A percentile compares a stretch with the other conserved stretches of the same genome.
Evolutionary conservation across 2,329 filamentous ascomycete species (phyloP).

Genomic region (Talaromyces rugulosus): DNA sequence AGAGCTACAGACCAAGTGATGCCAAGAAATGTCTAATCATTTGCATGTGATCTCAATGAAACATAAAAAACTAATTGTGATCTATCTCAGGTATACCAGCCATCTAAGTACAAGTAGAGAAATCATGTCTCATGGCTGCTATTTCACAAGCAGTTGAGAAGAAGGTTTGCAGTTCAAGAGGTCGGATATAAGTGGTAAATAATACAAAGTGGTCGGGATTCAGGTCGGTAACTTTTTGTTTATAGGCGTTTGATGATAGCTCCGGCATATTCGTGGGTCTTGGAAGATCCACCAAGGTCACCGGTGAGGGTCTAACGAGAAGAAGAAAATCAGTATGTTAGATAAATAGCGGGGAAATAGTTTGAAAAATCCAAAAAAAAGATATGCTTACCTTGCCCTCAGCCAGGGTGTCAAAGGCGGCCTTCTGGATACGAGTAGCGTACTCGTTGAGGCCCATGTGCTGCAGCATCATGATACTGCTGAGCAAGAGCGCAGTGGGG

Average conservation of each 20-base stretch:
- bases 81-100: conserved; percentile 11
- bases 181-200: conserved; percentile 28
- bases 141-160: conserved; percentile 29
- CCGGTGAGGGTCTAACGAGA: conserved; percentile 68
- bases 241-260: conserved; percentile 75
- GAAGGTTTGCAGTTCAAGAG: conserved; percentile 28
- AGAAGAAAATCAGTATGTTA: conserved; percentile 12
- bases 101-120: conserved; percentile 20
- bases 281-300: conserved; percentile 92
- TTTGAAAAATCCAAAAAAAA: background rate
- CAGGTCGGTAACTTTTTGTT: conserved; percentile 18
- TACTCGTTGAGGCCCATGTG: conserved; percentile 90
- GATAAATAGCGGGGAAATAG: background rate
- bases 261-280: conserved; percentile 88
- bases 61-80: conserved; percentile 11
- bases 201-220: conserved; percentile 24
- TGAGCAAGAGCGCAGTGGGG: conserved; percentile 91
- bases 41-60: background rate
- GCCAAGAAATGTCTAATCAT: background rate
- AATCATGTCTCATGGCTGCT: conserved; percentile 7
- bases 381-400: conserved; percentile 74
- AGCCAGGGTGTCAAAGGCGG: conserved; percentile 89
- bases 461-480: conserved; percentile 98
- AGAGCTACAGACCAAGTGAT: background rate
- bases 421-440: conserved; percentile 83